Evolutionary conservation across 805 yeast genomes (phyloP).

Genomic region (Suhomyces vadensis): DNA sequence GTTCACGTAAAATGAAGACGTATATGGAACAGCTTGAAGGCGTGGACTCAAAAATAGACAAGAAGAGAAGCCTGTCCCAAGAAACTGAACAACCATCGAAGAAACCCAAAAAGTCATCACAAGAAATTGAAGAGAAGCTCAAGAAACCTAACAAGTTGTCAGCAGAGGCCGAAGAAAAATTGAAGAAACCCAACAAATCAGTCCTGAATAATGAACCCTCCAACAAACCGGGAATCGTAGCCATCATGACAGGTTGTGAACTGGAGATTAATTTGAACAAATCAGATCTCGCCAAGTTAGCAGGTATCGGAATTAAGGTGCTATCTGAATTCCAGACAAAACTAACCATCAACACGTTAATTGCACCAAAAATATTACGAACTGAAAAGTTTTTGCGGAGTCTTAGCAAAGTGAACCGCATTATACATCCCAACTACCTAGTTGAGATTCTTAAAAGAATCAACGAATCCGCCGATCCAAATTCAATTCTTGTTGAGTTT

Average conservation of each 20-base stretch:
- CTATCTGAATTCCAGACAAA: constrained; percentile 44
- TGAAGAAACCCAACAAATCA: too few species aligned
- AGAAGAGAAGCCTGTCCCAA: constrained; percentile 2
- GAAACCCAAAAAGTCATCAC: constrained; percentile 16
- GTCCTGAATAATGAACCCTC: too few species aligned
- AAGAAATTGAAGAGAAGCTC: constrained; percentile 16
- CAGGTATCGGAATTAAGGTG: constrained; percentile 59
- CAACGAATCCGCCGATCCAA: constrained; percentile 7
- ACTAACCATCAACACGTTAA: constrained; percentile 46
- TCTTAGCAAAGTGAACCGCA: constrained; percentile 54
- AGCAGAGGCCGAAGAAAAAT: too few species aligned
- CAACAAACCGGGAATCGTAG: constrained; percentile 43
- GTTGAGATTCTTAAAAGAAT: constrained; percentile 39
- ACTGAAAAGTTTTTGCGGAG: constrained; percentile 85
- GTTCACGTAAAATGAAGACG: constrained; percentile 40
- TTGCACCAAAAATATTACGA: constrained; percentile 80
- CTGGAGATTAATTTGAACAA: constrained; percentile 38
- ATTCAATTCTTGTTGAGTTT: constrained; percentile 19
- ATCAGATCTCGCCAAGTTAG: constrained; percentile 45
- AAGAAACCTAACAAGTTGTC: constrained; percentile 6
- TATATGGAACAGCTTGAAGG: constrained; percentile 37
- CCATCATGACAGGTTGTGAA: constrained; percentile 69
- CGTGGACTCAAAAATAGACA: constrained; percentile 4
- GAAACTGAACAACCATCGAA: constrained; percentile 8
- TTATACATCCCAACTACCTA: constrained; percentile 57